A percentile compares a stretch with the other conserved stretches of the same genome.
phyloP scores from a whole-genome alignment of 345 rosid genomes.

The Geranium brycei region DNA sequence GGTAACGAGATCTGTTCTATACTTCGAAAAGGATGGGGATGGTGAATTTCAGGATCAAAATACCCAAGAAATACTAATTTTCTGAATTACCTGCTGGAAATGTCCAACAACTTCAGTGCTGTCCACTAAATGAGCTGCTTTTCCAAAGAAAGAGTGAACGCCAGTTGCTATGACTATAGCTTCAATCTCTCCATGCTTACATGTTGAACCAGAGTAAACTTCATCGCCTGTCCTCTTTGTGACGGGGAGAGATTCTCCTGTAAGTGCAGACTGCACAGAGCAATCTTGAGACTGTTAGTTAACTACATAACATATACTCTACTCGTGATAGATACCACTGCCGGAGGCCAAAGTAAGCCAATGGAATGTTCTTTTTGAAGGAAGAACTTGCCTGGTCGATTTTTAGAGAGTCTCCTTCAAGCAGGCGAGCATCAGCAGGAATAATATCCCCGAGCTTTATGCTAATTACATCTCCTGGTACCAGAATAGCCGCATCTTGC shows the following conservation, averaged over 20 bases:
- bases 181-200: conserved; percentile 94
- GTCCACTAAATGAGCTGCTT: conserved; percentile 83
- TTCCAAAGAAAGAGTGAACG: conserved; percentile 73
- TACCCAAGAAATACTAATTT: background rate
- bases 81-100: conserved; percentile 60
- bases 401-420: conserved; percentile 84
- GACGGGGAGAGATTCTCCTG: conserved; percentile 89
- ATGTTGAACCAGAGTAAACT: conserved; percentile 87
- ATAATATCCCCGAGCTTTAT: conserved; percentile 93
- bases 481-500: conserved; percentile 64
- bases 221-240: conserved; percentile 87
- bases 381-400: conserved; percentile 61
- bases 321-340: background rate
- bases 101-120: conserved; percentile 71
- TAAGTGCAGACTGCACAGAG: conserved; percentile 63
- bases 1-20: too few relatives aligned
- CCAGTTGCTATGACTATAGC: conserved; percentile 96
- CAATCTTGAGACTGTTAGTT: background rate
- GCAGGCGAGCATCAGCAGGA: conserved; percentile 90
- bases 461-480: conserved; percentile 90
- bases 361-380: background rate
- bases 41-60: background rate
- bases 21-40: too few relatives aligned
- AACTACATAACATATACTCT: background rate
- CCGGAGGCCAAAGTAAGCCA: too few relatives aligned